These are phyloP conservation scores for Mediolabrus comicus DNA, from an alignment of 108 stramenopile genomes.

Conservation along the genomic window DNA sequence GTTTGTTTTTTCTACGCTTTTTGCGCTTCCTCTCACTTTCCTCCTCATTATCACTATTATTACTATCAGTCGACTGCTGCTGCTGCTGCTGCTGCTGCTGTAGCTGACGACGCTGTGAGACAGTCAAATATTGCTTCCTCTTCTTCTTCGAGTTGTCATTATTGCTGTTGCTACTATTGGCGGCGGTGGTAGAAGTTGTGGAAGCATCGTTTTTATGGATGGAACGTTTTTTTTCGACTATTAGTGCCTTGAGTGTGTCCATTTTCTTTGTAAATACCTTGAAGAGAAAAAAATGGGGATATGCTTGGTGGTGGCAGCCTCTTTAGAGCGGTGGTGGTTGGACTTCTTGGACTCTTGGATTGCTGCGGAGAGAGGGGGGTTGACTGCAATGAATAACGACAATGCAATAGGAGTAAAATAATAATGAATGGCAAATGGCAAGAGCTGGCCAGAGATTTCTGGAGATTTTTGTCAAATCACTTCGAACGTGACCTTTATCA, in stretches of 20 bases:
- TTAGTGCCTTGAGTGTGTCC: slow-evolving; percentile 1
- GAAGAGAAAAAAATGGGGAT: too few relatives aligned
- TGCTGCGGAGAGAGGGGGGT: too few relatives aligned
- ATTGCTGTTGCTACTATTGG: slow-evolving; percentile 1
- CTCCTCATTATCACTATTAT: slow-evolving; percentile 4
- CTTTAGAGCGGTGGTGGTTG: too few relatives aligned
- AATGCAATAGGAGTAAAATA: too few relatives aligned
- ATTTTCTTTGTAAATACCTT: too few relatives aligned
- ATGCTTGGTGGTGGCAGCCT: too few relatives aligned
- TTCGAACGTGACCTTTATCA: too few relatives aligned
- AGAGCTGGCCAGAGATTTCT: too few relatives aligned
- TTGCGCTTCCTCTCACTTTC: not conserved
- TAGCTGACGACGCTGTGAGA: slow-evolving; percentile 50
- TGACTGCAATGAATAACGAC: too few relatives aligned
- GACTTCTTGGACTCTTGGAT: too few relatives aligned
- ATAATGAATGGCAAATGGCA: too few relatives aligned
- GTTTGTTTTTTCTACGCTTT: not conserved
- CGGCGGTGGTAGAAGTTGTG: not conserved
- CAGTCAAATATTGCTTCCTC: slow-evolving; percentile 48
- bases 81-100: slow-evolving; percentile 47
- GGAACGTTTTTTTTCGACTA: not conserved
- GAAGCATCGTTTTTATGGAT: not conserved
- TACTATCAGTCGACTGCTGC: not conserved
- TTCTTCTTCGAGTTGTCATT: slow-evolving; percentile 8
- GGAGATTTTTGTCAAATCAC: too few relatives aligned